A percentile compares a stretch with the other conserved stretches of the same genome.
Conservation (phyloP, 495 filamentous ascomycete species). For the Daldinia caldariorum region DNA sequence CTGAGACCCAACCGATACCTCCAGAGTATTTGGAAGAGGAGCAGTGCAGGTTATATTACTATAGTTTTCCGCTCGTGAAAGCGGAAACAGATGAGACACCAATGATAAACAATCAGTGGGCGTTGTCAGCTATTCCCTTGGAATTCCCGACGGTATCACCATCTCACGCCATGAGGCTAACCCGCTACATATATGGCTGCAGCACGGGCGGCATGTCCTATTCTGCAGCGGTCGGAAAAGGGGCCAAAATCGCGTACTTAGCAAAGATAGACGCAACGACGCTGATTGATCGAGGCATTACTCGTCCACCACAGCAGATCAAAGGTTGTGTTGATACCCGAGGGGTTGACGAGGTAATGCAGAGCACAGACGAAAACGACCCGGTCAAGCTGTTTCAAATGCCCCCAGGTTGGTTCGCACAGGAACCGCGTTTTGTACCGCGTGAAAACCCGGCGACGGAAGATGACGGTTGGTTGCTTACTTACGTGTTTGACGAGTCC, state of each 20-base stretch:
- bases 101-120: constrained; percentile 67
- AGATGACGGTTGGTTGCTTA: constrained; percentile 70
- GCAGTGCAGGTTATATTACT: constrained; percentile 74
- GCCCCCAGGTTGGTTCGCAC: constrained; percentile 66
- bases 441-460: constrained; percentile 51
- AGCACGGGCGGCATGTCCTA: constrained; percentile 58
- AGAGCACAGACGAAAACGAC: constrained; percentile 56
- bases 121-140: constrained; percentile 67
- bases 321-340: constrained; percentile 66
- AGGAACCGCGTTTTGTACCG: constrained; percentile 71
- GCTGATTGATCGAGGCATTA: constrained; percentile 58
- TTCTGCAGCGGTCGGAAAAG: constrained; percentile 61
- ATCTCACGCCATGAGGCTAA: constrained; percentile 60
- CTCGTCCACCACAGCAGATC: constrained; percentile 56
- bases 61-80: constrained; percentile 59
- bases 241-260: constrained; percentile 69
- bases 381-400: constrained; percentile 66
- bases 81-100: constrained; percentile 15
- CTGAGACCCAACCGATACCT: constrained; percentile 47
- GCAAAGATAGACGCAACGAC: constrained; percentile 64
- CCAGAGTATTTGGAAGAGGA: constrained; percentile 61
- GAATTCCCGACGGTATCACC: constrained; percentile 68
- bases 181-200: constrained; percentile 68
- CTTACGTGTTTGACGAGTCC: constrained; percentile 65
- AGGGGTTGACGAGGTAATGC: constrained; percentile 56